Evolutionary conservation across 352 stramenopile genomes (phyloP).

Genomic region (Phytophthora cajani): DNA sequence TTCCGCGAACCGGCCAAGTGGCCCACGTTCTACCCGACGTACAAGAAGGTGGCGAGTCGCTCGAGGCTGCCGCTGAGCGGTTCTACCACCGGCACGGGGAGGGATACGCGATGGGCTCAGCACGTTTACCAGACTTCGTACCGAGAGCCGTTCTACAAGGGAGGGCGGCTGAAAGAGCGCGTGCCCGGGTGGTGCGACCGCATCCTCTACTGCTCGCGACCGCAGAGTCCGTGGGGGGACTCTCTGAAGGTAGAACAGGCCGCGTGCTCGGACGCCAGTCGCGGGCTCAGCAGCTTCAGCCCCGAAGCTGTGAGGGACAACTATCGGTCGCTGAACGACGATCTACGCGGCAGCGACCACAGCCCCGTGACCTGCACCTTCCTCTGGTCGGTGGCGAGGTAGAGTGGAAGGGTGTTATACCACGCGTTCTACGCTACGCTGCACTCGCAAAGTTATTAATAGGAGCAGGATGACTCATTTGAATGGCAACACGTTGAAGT

Average conservation of each 20-base stretch:
- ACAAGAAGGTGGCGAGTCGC: conserved; percentile 70
- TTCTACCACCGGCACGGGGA: conserved; percentile 28
- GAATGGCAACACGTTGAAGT: conserved; percentile 11
- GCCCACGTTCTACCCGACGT: conserved; percentile 80
- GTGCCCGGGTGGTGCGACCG: conserved; percentile 78
- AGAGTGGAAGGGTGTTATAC: background rate
- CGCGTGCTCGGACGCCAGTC: conserved; percentile 27
- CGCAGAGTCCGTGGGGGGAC: conserved; percentile 10
- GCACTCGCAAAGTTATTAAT: background rate
- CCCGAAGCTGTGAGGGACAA: conserved; percentile 46
- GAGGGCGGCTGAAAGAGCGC: conserved; percentile 62
- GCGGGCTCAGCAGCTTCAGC: conserved; percentile 19
- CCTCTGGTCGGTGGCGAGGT: conserved; percentile 36
- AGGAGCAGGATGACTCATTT: conserved; percentile 8
- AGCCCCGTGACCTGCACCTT: conserved; percentile 72
- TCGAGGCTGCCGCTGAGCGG: conserved; percentile 34
- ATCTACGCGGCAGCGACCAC: conserved; percentile 67
- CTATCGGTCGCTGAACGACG: conserved; percentile 69
- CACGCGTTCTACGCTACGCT: background rate
- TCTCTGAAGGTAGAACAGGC: conserved; percentile 51
- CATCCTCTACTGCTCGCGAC: conserved; percentile 59
- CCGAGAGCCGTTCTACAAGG: conserved; percentile 80
- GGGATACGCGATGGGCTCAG: conserved; percentile 53
- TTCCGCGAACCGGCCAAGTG: conserved; percentile 71
- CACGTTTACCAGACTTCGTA: conserved; percentile 62